Conservation (phyloP, 345 rosid species). For the Pelargonium nanum region DNA sequence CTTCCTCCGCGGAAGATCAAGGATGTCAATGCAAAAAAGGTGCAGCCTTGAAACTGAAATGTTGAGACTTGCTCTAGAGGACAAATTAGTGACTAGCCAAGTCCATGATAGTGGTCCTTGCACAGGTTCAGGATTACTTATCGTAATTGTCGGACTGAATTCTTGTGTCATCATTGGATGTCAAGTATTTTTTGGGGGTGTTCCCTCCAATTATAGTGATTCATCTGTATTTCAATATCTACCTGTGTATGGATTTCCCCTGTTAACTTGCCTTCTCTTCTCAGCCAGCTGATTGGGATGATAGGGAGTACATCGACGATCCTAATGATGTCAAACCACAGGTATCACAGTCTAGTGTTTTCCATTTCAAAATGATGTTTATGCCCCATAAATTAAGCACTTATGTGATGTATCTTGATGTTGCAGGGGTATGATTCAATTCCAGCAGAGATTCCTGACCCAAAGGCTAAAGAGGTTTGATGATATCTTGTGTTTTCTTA, state of each 20-base stretch:
- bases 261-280: conserved; percentile 4
- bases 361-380: background rate
- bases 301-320: conserved; percentile 77
- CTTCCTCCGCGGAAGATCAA: conserved; percentile 83
- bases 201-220: background rate
- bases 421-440: conserved; percentile 54
- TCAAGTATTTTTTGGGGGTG: background rate
- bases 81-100: background rate
- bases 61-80: background rate
- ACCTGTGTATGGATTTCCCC: background rate
- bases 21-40: conserved; percentile 74
- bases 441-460: conserved; percentile 53
- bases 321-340: conserved; percentile 69
- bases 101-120: background rate
- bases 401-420: conserved; percentile 6
- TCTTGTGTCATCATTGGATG: background rate
- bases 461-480: conserved; percentile 53
- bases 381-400: conserved; percentile 8
- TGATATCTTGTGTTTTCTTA: background rate
- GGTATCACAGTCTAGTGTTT: conserved; percentile 28
- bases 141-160: background rate
- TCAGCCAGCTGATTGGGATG: conserved; percentile 95
- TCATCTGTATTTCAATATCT: too few species aligned
- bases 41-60: conserved; percentile 13
- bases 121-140: background rate